Base-by-base conservation (phyloP, 352 stramenopile genomes). In the Phytopythium sindhum region DNA sequence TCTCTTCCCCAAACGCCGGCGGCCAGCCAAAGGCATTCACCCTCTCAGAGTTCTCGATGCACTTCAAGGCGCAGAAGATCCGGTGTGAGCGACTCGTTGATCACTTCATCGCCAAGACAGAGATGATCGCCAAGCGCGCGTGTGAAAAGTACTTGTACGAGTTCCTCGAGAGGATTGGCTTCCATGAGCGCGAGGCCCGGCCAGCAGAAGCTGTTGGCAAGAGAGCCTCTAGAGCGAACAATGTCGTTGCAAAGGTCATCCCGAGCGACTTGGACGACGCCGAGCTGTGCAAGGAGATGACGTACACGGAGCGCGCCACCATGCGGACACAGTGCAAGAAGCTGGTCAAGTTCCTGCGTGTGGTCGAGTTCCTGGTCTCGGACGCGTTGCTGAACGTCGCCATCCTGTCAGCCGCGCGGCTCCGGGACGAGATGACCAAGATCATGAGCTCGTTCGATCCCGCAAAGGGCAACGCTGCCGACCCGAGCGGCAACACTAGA, bases 261-360 rank as follows among this genome's bases (percentile, higher is more conserved):
- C 31, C 37, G 9, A 26, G 3, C 17, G 57, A 64, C 58, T 14
- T 66, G 45, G 62, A 23, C 39, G 44, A 28, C 17, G 48, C 72
- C 11, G 64, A 74, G 23, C 56, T 67, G 6, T 68, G 80, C 26
- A 81, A 75, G 55, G 67, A 70, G n/a, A 98, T 98, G 88, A 98
- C 90, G 4, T 98, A 98, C 68, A 98, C 96, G n/a, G 93, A 98
- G 59, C 81, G 93, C 4, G 92, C 94, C 8, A 91, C 86, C 0
- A 91, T 98, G 74, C 84, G 89, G 17, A 92, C 84, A 0, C 90
- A 98, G 64, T 98, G 94, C 68, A 80, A 89, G n/a, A 87, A 89
- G 15, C 72, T 98, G 45, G 97, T 85, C 11, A 91, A 93, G 45
- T 98, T 98, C 61, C 74, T 98, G 2, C 86, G 91, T 2, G 73